Evolutionary conservation across 192 early-diverging fungal species (phyloP).

Genomic region (Tieghemiomyces parasiticus): DNA sequence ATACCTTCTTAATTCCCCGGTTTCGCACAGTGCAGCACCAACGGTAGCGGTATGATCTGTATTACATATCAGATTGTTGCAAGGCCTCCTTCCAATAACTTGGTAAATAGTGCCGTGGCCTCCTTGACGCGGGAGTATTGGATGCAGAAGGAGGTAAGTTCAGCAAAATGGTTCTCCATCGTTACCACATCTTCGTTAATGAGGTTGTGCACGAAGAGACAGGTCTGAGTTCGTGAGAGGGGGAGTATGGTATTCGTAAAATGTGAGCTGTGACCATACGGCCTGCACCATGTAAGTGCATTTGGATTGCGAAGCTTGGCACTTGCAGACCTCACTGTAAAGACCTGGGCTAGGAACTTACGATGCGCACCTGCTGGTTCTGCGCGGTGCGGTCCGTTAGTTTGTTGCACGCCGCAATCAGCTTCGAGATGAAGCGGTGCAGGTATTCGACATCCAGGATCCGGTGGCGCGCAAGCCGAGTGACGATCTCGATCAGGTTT

Average conservation of each 20-base stretch:
- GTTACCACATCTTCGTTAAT: not conserved
- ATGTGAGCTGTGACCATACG: too few species aligned
- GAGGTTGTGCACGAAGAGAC: not conserved
- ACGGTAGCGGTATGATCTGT: too few species aligned
- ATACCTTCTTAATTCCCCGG: too few species aligned
- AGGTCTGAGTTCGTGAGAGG: too few species aligned
- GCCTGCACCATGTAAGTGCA: too few species aligned
- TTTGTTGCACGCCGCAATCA: not conserved
- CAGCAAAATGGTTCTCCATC: not conserved
- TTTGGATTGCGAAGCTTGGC: too few species aligned
- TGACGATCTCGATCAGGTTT: not conserved
- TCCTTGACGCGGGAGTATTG: not conserved
- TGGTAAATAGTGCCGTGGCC: not conserved
- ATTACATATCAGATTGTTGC: too few species aligned
- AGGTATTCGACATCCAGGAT: not conserved
- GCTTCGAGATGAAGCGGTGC: not conserved
- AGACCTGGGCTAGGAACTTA: too few species aligned
- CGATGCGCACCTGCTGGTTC: not conserved
- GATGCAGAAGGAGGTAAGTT: not conserved
- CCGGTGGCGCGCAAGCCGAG: not conserved
- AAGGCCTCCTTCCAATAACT: not conserved
- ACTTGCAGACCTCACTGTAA: too few species aligned
- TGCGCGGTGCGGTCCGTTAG: not conserved
- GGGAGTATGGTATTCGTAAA: too few species aligned
- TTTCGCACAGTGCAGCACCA: too few species aligned